Conservation (phyloP, 345 rosid genomes). For the Brassica carinata region DNA sequence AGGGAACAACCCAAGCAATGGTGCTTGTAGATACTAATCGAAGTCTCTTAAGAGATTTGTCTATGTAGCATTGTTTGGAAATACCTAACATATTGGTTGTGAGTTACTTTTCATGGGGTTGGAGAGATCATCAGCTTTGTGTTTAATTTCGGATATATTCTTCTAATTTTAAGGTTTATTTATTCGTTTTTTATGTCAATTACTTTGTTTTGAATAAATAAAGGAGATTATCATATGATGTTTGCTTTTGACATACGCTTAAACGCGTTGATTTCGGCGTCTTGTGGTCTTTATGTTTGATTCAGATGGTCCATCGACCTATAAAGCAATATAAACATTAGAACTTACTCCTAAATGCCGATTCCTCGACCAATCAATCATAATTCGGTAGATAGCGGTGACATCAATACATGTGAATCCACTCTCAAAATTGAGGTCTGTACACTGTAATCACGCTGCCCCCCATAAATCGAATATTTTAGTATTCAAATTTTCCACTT, state of each 20-base stretch:
- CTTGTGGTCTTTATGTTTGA: conserved; percentile 9
- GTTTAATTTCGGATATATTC: conserved; percentile 29
- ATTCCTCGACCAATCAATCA: not conserved
- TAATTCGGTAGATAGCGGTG: not conserved
- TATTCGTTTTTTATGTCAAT: not conserved
- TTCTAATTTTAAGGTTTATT: conserved; percentile 15
- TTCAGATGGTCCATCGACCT: conserved; percentile 28
- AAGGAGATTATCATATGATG: not conserved
- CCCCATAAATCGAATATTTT: no score
- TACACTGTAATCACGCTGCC: not conserved
- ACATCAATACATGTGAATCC: not conserved
- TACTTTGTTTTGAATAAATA: conserved; percentile 7
- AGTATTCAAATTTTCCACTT: no score
- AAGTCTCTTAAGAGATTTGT: conserved; percentile 2
- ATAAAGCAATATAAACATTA: conserved; percentile 1
- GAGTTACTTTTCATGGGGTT: conserved; percentile 24
- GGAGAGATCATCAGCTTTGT: conserved; percentile 13
- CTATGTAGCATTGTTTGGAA: conserved; percentile 32
- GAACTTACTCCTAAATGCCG: not conserved
- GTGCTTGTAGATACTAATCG: conserved; percentile 35
- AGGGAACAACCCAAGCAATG: conserved; percentile 39
- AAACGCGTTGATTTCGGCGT: not conserved
- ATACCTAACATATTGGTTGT: conserved; percentile 11
- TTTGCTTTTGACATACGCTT: conserved; percentile 20
- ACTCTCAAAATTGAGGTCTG: not conserved